Evolutionary conservation across 1,139 yeast species (phyloP), one percentile per base, ranked within the genome.

Genomic region (Yueomyces sp.): DNA sequence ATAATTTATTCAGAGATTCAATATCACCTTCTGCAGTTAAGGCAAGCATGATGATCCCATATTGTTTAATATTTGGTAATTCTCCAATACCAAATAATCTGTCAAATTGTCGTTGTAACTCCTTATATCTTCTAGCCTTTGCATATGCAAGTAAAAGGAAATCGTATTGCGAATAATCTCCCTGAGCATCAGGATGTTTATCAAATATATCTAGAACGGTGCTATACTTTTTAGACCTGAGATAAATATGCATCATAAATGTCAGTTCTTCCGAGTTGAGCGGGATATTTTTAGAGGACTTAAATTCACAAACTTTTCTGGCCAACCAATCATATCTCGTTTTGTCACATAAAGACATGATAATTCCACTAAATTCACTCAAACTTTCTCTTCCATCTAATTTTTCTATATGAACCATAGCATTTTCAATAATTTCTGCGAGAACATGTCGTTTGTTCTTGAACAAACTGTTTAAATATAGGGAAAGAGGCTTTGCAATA

Each of bases 91-190:
- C 79, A 48, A 76, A 73, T 58, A 81, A 65, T 2, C 67, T 69
- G 48, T 81, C 84, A 54, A 84, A 80, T 41, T 76, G 72, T n/a
- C 63, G 53, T 55, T 80, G 81, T 47, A 85, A 65, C 4, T 71
- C 64, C 30, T 63, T 62, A 82, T 87, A 82, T 49, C 78, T 75
- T 37, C 72, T 68, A 12, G 66, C 59, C 37, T 66, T 63, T 2
- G 82, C 77, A 46, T 79, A 69, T 2, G 79, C 66, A 12, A 62
- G 50, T 36, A 78, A 62, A 12, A 76, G 52, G 5, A 69, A 62
- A 38, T 69, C 72, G 44, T 75, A 70, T 43, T 65, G 68, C 8
- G 49, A 39, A 9, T 53, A 48, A 38, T 63, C 53, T 19, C 51
- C 48, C 41, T 61, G 66, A 0, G 65, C 62, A 9, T 50, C 46